Base-by-base conservation (phyloP, 2,329 filamentous ascomycete genomes). In the Penicillium sp. region DNA sequence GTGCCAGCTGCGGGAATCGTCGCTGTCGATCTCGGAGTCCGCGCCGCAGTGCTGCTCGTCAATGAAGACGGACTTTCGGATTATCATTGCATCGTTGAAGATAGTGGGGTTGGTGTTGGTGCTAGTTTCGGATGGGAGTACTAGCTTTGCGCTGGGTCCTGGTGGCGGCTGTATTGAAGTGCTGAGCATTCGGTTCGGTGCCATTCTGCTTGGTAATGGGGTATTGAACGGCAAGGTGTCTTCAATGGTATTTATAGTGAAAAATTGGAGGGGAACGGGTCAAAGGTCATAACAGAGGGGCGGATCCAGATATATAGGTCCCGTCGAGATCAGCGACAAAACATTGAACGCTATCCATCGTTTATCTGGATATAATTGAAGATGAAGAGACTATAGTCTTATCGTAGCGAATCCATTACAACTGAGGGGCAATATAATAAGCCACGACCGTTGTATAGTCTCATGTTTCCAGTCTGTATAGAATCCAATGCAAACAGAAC, bases 1-100 rank as follows among this genome's bases (percentile, higher is more conserved):
- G 73, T 97, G 91, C 75, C 87, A 93, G 63, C 85, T 87, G 35
- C 89, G 83, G 1, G 81, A 63, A 71, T 97, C 93, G 69, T 97
- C 91, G 1, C 80, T 76, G 76, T 97, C 93, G 61, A 90, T 82
- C 72, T 97, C 92, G 61, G 85, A 84, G 36, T 88, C 84, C 0
- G 85, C 73, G 0, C 78, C 75, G 28, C 83, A 78, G 22, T 76
- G 72, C 60, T 86, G 84, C 67, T 86, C 84, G 55, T 80, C 73
- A 36, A 83, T 76, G 62, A 82, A 86, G 60, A 86, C 84, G 37
- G 75, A 73, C 54, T 81, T 77, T 36, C 84, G 83, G 6, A 87
- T 77, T 14, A 72, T 70, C 78, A 86, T 83, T 60, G 82, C 83
- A 60, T 85, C 82, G 56, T 82, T 72, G 72, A 91, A 90, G 38